A percentile compares a stretch with the other conserved stretches of the same genome.
phyloP scores from a whole-genome alignment of 108 stramenopile genomes.

The Skeletonema potamos region DNA sequence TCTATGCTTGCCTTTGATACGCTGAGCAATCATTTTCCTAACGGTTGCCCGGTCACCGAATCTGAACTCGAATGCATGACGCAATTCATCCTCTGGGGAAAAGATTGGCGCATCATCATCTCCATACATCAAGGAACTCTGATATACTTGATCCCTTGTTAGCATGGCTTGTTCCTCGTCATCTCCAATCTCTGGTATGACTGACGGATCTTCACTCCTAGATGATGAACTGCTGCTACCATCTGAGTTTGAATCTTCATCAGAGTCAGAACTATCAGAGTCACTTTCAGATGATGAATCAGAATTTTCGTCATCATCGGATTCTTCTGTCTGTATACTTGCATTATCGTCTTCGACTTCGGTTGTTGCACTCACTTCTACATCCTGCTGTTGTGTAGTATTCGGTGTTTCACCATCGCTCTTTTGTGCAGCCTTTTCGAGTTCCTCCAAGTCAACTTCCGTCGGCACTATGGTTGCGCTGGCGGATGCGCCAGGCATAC shows the following conservation, averaged over 20 bases:
- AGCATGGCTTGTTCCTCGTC: conserved; percentile 1
- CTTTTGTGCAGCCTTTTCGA: not conserved
- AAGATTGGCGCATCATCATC: conserved; percentile 1
- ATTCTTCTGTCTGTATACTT: conserved; percentile 4
- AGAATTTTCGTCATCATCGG: not conserved
- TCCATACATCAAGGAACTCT: not conserved
- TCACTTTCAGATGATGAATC: not conserved
- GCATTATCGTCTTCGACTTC: not conserved
- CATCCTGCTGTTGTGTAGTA: not conserved
- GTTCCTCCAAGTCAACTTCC: not conserved
- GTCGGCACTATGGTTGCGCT: not conserved
- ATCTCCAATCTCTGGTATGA: conserved; percentile 3
- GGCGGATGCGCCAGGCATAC: not conserved
- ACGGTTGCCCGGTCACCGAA: conserved; percentile 19
- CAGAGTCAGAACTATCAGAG: not conserved
- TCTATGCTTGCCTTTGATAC: not conserved
- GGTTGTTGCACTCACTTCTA: not conserved
- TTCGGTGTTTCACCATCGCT: not conserved
- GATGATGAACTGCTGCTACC: conserved; percentile 6
- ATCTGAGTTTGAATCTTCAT: not conserved
- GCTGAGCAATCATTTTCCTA: conserved; percentile 19
- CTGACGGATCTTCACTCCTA: conserved; percentile 28
- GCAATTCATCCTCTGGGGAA: not conserved
- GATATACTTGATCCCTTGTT: not conserved
- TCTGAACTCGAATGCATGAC: not conserved